phyloP scores from a whole-genome alignment of 306 rosid genomes.

The Prunus dulcis region DNA sequence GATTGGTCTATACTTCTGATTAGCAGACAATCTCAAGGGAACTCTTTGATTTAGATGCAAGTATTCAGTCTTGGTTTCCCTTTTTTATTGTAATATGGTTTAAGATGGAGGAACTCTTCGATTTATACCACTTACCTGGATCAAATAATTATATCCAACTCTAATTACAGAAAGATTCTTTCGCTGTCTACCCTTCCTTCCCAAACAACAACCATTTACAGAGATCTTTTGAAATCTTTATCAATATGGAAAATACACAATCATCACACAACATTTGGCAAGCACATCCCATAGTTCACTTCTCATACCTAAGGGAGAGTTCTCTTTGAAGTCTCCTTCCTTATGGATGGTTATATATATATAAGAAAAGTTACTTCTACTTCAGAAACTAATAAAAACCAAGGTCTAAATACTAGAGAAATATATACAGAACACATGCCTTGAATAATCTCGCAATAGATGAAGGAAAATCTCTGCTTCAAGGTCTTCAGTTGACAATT shows the following conservation, averaged over 20 bases:
- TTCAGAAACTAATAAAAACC: neutral
- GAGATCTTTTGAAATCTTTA: neutral
- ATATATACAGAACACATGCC: slow-evolving; percentile 32
- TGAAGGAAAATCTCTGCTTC: slow-evolving; percentile 93
- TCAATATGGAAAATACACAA: neutral
- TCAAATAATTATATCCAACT: neutral
- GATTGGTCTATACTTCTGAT: neutral
- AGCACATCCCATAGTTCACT: neutral
- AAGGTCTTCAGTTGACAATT: slow-evolving; percentile 73
- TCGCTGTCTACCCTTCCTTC: neutral
- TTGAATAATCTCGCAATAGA: slow-evolving; percentile 55
- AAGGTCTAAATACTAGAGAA: neutral
- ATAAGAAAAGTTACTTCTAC: neutral
- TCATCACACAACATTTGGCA: neutral
- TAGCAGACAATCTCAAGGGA: neutral
- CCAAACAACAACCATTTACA: neutral
- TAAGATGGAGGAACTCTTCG: neutral
- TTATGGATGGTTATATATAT: neutral
- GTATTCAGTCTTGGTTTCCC: neutral
- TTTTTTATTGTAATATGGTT: neutral
- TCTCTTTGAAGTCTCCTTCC: neutral
- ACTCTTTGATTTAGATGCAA: neutral
- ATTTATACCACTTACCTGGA: neutral
- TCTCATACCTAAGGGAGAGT: neutral
- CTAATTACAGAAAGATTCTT: neutral